A percentile compares a stretch with the other conserved stretches of the same genome.
Conservation (phyloP, 257 asterid genomes). For the Solanum dulcamara region DNA sequence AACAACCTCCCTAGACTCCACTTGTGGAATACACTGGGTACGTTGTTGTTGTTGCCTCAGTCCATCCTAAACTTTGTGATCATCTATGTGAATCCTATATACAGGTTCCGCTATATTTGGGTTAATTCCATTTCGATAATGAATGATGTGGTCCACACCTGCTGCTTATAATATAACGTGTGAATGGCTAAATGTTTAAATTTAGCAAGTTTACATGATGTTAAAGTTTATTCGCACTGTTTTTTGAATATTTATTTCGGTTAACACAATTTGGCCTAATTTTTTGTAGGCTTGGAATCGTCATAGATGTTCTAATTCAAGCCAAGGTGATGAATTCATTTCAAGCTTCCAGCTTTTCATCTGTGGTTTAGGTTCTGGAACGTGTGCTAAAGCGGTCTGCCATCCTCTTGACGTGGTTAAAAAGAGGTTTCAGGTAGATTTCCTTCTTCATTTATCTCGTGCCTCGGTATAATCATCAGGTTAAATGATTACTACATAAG, state of each 20-base stretch:
- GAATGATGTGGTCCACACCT: too few species aligned
- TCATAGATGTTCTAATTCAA: slow-evolving; percentile 16
- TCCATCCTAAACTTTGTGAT: too few species aligned
- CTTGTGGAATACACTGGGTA: too few species aligned
- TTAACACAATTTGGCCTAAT: background rate
- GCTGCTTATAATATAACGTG: too few species aligned
- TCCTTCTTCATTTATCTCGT: background rate
- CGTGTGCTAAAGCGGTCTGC: slow-evolving; percentile 76
- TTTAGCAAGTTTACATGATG: background rate
- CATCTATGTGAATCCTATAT: too few species aligned
- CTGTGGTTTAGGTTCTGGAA: slow-evolving; percentile 90
- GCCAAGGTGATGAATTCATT: slow-evolving; percentile 17
- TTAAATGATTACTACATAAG: background rate
- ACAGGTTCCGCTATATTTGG: too few species aligned
- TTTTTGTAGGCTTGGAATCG: slow-evolving; percentile 60
- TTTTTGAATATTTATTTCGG: background rate
- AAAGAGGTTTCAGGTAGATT: slow-evolving; percentile 89
- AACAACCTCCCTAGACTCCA: too few species aligned
- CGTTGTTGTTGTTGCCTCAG: background rate
- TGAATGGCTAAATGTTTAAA: background rate
- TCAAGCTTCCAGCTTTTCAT: slow-evolving; percentile 77
- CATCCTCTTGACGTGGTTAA: slow-evolving; percentile 98
- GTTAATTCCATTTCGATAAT: too few species aligned
- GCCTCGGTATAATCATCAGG: background rate
- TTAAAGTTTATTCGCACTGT: background rate